Base-by-base conservation (phyloP, 306 rosid genomes). In the Myrica gale region DNA sequence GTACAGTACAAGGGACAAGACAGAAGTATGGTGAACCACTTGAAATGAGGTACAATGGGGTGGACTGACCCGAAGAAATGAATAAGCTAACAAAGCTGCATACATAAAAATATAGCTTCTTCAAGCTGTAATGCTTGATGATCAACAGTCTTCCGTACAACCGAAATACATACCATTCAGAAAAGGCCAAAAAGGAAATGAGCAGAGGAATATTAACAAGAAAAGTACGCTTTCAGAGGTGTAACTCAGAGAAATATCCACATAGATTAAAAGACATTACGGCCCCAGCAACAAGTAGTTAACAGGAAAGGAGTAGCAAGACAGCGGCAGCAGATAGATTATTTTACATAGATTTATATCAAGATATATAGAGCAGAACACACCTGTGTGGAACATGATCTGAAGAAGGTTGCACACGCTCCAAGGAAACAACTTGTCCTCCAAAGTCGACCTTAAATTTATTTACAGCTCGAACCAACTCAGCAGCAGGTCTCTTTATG, bases 341-440 rank as follows among this genome's bases (percentile, higher is more conserved):
- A 44, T 61, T 15, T 75, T 21, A 21, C 5, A 65, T 5, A 21
- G 19, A 50, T 21, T 1, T 37, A 32, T 60, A 47, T 52, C 21
- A 15, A 66, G 47, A 66, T 23, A 42, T 54, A 72, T 62, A 32
- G 67, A 58, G 47, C 77, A 71, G 51, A 17, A 69, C 73, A 67
- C 43, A 92, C 99, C 99, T 89, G 78, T 95, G 99, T 77, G 90
- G 91, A 84, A 95, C 99, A 81, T 95, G 97, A 84, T 95, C 99
- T 61, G 93, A 89, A 69, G 99, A 95, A 70, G 99, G 97, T 71
- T 95, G 97, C 78, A 95, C 99, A 78, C 99, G 93, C 84, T 95
- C 99, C 78, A 95, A 74, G 68, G 91, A 85, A 78, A 95, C 93
- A 85, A 95, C 72, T 76, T 90, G 97, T 68, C 92, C 99, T 63